Conservation (phyloP, 257 asterid species). For the Capsicum baccatum region DNA sequence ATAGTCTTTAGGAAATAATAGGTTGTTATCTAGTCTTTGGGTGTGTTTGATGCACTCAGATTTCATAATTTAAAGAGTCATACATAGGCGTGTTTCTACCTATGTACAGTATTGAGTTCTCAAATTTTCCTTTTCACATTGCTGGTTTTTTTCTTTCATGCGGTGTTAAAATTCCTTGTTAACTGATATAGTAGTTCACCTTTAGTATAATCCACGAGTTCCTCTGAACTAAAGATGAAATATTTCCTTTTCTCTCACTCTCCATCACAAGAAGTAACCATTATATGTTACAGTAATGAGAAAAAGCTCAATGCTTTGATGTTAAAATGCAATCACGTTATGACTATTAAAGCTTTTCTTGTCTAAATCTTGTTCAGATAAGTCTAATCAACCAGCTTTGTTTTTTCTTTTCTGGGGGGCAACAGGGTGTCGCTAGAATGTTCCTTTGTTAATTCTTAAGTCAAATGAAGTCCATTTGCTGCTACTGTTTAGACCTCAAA, state of each 20-base stretch:
- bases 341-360: not conserved
- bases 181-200: not conserved
- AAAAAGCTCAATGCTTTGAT: not conserved
- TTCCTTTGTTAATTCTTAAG: not conserved
- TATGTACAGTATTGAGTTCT: not conserved
- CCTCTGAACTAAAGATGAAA: conserved; percentile 16
- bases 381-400: not conserved
- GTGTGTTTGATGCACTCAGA: too few relatives aligned
- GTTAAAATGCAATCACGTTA: not conserved
- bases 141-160: not conserved
- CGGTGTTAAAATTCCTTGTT: not conserved
- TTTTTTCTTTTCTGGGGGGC: too few relatives aligned
- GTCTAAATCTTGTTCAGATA: not conserved
- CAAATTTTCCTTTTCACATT: not conserved
- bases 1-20: too few relatives aligned
- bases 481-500: not conserved
- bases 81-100: too few relatives aligned
- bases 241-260: not conserved
- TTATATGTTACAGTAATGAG: not conserved
- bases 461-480: not conserved
- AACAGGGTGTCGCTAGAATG: not conserved
- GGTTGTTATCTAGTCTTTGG: too few relatives aligned
- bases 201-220: not conserved
- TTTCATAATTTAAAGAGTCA: too few relatives aligned
- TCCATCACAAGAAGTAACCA: not conserved